Evolutionary conservation across 116 monocot species (phyloP).

Genomic region (Phalaenopsis hybrid): DNA sequence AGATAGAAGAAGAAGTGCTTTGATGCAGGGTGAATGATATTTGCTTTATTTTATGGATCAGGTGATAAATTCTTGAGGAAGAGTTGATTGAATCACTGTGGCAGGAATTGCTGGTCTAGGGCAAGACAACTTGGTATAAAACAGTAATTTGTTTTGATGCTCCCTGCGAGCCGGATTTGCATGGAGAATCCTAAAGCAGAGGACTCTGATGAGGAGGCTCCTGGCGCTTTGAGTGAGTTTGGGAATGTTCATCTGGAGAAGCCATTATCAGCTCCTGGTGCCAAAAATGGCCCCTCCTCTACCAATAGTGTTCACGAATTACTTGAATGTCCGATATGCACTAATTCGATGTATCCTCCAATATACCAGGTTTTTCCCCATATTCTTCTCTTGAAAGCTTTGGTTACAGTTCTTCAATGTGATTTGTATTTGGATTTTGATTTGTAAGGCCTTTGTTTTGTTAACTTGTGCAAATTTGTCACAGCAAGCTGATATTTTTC

Average conservation of each 20-base stretch:
- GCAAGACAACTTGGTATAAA: slow-evolving; percentile 20
- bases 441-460: neutral
- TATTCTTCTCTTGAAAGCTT: neutral
- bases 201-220: slow-evolving; percentile 2
- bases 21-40: neutral
- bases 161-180: neutral
- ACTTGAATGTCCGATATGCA: slow-evolving; percentile 27
- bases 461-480: neutral
- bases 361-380: slow-evolving; percentile 23
- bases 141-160: slow-evolving; percentile 8
- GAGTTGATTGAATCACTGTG: neutral
- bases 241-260: slow-evolving; percentile 10
- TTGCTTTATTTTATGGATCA: neutral
- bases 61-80: neutral
- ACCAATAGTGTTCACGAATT: slow-evolving; percentile 21
- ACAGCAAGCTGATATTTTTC: neutral
- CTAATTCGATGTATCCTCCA: slow-evolving; percentile 29
- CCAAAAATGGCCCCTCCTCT: slow-evolving; percentile 9
- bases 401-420: no score
- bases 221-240: slow-evolving; percentile 2
- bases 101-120: slow-evolving; percentile 2
- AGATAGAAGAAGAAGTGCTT: neutral
- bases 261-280: slow-evolving; percentile 8
- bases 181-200: slow-evolving; percentile 13
- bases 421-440: neutral